phyloP scores from a whole-genome alignment of 495 filamentous ascomycete species.

The Penicillium bialowiezense region DNA sequence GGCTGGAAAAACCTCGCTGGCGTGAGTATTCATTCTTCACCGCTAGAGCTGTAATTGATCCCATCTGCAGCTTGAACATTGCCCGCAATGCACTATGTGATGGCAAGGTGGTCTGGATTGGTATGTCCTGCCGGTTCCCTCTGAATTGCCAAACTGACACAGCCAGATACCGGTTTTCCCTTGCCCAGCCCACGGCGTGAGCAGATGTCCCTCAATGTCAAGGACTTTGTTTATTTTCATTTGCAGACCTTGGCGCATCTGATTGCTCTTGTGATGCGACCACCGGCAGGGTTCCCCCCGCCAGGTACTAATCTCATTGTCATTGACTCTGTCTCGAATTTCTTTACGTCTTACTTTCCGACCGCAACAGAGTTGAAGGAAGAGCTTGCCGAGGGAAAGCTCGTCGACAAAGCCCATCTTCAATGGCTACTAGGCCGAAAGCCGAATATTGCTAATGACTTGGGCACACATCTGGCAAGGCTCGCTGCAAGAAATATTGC shows the following conservation, averaged over 20 bases:
- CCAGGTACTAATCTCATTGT: conserved; percentile 62
- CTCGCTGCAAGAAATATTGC: conserved; percentile 69
- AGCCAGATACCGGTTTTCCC: conserved; percentile 48
- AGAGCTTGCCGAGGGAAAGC: conserved; percentile 25
- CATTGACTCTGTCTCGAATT: conserved; percentile 70
- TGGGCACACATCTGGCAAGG: conserved; percentile 57
- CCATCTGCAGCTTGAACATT: conserved; percentile 58
- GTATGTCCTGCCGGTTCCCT: conserved; percentile 46
- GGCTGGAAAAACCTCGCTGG: conserved; percentile 80
- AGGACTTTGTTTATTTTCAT: conserved; percentile 46
- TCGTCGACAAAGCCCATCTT: conserved; percentile 34
- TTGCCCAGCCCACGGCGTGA: conserved; percentile 39
- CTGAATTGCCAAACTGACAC: conserved; percentile 8
- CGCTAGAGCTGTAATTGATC: background rate
- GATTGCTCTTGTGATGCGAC: conserved; percentile 65
- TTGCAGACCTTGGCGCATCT: conserved; percentile 67
- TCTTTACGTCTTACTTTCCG: conserved; percentile 73
- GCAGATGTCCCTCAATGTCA: conserved; percentile 26
- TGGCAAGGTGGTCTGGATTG: conserved; percentile 77
- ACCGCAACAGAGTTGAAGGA: conserved; percentile 40
- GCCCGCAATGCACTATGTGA: conserved; percentile 60
- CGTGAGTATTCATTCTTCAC: conserved; percentile 45
- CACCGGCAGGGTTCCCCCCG: conserved; percentile 58
- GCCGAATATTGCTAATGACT: conserved; percentile 58
- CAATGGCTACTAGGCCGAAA: conserved; percentile 60